A percentile compares a stretch with the other conserved stretches of the same genome.
phyloP scores from a whole-genome alignment of 2,329 filamentous ascomycete species.

The Xylariaceae sp. region DNA sequence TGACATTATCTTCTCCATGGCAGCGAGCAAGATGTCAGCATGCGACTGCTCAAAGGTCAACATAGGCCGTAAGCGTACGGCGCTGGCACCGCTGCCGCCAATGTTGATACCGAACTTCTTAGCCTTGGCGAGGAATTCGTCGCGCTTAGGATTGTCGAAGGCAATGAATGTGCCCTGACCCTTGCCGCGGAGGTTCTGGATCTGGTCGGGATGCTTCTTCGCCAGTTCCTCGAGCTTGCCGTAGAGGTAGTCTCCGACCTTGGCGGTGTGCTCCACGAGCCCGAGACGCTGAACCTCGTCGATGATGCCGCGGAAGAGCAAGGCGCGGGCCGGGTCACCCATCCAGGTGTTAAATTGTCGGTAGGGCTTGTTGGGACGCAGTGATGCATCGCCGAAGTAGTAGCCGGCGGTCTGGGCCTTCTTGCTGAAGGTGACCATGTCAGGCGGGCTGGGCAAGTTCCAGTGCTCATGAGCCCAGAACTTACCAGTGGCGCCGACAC shows the following conservation, averaged over 20 bases:
- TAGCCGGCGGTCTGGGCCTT: constrained; percentile 93
- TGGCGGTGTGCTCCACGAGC: constrained; percentile 75
- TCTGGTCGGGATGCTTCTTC: constrained; percentile 68
- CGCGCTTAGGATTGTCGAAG: constrained; percentile 77
- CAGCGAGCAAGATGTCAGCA: constrained; percentile 77
- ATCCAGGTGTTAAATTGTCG: constrained; percentile 98
- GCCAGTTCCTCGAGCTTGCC: constrained; percentile 64
- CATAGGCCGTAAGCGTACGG: constrained; percentile 83
- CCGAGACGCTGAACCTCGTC: constrained; percentile 72
- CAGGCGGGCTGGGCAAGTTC: constrained; percentile 72
- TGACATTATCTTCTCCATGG: constrained; percentile 69
- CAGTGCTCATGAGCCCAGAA: constrained; percentile 99
- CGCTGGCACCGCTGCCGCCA: constrained; percentile 71
- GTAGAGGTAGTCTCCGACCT: constrained; percentile 76
- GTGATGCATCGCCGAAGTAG: constrained; percentile 77
- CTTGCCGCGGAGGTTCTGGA: constrained; percentile 82
- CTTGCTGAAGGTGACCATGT: constrained; percentile 94
- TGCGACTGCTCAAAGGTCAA: constrained; percentile 89
- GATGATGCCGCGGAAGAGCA: constrained; percentile 84
- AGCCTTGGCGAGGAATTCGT: constrained; percentile 73
- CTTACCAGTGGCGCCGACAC: constrained; percentile 85
- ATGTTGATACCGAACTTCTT: constrained; percentile 84
- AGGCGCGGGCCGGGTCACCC: constrained; percentile 80
- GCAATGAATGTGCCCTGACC: constrained; percentile 89
- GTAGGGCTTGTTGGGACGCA: constrained; percentile 89